A percentile compares a stretch with the other conserved stretches of the same genome.
Conservation (phyloP, 2,329 filamentous ascomycete genomes). For the Emmonsiellopsis sp. region DNA sequence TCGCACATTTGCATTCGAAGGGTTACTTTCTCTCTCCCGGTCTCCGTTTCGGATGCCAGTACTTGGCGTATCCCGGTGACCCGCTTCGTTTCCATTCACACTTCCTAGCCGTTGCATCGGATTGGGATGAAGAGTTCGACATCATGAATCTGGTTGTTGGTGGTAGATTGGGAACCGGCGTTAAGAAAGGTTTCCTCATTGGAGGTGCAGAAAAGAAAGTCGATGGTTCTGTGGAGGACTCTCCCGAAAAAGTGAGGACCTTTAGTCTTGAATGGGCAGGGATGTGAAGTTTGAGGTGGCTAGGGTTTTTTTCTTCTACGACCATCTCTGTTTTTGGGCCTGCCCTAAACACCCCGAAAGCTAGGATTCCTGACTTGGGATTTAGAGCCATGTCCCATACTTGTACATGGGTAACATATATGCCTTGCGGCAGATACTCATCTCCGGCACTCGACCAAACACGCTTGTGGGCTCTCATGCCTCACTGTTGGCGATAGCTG, state of each 20-base stretch:
- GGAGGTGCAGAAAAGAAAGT: constrained; percentile 51
- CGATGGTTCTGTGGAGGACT: constrained; percentile 27
- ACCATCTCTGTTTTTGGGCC: not conserved
- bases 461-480: too few relatives aligned
- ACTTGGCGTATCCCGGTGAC: constrained; percentile 91
- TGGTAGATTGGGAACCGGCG: constrained; percentile 80
- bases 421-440: too few relatives aligned
- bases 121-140: constrained; percentile 80
- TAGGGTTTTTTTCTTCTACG: not conserved
- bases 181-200: constrained; percentile 90
- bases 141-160: constrained; percentile 78
- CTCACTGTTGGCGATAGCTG: too few relatives aligned
- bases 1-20: constrained; percentile 64
- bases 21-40: constrained; percentile 88
- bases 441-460: too few relatives aligned
- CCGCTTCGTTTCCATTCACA: constrained; percentile 92
- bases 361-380: too few relatives aligned
- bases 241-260: constrained; percentile 44
- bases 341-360: not conserved
- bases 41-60: constrained; percentile 86
- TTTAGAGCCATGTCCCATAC: too few relatives aligned
- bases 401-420: too few relatives aligned
- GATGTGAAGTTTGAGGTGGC: constrained; percentile 49
- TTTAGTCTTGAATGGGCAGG: constrained; percentile 93
- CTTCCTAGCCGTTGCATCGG: constrained; percentile 73